Percentiles rank a stretch among this genome's conserved stretches.
Conservation (phyloP, 1,139 yeast species). For the Candida neerlandica region DNA sequence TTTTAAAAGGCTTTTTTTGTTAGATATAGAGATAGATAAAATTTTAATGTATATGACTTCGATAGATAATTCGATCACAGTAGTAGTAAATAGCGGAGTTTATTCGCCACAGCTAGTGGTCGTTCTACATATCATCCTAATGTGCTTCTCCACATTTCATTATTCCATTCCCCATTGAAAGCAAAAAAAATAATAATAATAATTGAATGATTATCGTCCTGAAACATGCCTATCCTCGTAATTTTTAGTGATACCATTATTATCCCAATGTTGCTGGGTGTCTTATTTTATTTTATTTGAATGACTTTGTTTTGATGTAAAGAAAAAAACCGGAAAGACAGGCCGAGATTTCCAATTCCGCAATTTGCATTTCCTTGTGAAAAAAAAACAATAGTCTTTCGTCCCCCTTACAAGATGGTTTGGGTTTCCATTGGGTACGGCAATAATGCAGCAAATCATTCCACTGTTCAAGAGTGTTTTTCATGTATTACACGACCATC, state of each 20-base stretch:
- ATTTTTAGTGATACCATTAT: background rate
- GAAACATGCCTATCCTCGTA: no score
- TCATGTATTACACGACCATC: background rate
- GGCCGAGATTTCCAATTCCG: constrained; percentile 1
- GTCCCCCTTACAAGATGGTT: constrained; percentile 2
- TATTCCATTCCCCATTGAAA: no score
- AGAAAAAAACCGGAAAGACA: no score
- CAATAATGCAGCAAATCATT: background rate
- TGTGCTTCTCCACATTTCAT: no score
- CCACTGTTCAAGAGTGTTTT: background rate
- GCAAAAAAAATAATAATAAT: no score
- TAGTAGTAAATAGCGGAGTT: no score
- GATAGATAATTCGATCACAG: background rate
- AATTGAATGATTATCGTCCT: no score
- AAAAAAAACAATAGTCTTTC: background rate
- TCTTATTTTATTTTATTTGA: no score
- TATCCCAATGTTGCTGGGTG: background rate
- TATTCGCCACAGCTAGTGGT: no score
- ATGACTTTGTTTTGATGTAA: background rate
- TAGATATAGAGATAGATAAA: constrained; percentile 3
- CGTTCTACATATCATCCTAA: no score
- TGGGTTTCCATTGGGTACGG: background rate
- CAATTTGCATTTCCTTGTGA: background rate
- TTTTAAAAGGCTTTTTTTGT: background rate
- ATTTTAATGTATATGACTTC: constrained; percentile 2